Base-by-base conservation (phyloP, 768 basidiomycete genomes). In the Boletus vinaceobasis region DNA sequence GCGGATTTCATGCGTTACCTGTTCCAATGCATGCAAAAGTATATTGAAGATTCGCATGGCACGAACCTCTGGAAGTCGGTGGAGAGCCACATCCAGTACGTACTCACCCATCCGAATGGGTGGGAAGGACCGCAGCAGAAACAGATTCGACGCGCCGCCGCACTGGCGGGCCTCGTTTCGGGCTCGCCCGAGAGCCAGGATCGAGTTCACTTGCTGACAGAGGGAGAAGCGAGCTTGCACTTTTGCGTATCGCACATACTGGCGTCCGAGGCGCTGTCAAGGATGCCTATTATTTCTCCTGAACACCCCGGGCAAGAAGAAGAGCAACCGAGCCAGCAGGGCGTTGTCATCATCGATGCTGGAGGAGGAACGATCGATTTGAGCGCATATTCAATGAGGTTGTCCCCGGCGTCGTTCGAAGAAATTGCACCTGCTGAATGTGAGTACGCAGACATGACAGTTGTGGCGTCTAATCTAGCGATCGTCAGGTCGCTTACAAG, bases 121-220 rank as follows among this genome's bases (percentile, higher is more conserved):
- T 87, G 85, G 85, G 84, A 80, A 57, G 81, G 82, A 1, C 67
- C 64, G 1, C 85, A 87, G 60, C 85, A 86, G 57, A 70, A 69
- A 23, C 72, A 77, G 60, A 82, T 86, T 71, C 77, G 85, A 4
- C 65, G 66, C 23, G 85, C 84, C 1, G 81, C 82, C 0, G 68
- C 78, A 1, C 52, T 64, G 19, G 84, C 82, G 0, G 80, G 81
- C 8, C 72, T 87, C 21, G 70, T 86, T 11, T 67, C 75, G 0
- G 67, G 77, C 48, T 73, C 65, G 0, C 53, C 62, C 1, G 68
- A 66, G 13, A 77, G 74, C 0, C 76, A 74, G 31, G 63, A 71
- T 4, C 76, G 81, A 0, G 61, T 85, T 1, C 77, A 76, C 1
- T 79, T 86, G 51, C 75, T 85, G n/a, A 85, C 83, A 0, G 84